These are phyloP conservation scores for Citrus trifoliata DNA, from an alignment of 345 rosid genomes.

Conservation along the genomic window DNA sequence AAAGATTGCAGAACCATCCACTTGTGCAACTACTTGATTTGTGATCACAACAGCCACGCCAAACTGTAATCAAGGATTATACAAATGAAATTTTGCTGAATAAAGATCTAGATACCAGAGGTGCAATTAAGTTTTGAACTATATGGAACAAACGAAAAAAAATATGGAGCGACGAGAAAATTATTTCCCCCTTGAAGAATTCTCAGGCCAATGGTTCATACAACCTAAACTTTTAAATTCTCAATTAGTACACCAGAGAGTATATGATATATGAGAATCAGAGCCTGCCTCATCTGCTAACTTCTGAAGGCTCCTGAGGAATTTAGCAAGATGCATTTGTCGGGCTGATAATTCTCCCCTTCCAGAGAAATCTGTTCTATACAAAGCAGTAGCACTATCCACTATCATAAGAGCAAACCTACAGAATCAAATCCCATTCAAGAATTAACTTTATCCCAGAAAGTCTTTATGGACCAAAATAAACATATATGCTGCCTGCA, in stretches of 20 bases:
- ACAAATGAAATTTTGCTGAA: background rate
- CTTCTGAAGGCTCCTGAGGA: constrained; percentile 92
- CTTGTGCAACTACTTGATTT: constrained; percentile 98
- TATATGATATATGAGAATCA: background rate
- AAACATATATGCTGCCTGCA: background rate
- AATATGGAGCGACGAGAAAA: background rate
- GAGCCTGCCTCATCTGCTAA: constrained; percentile 84
- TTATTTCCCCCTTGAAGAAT: background rate
- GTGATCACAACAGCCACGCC: constrained; percentile 95
- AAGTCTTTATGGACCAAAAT: background rate
- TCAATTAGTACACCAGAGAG: background rate
- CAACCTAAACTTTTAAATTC: background rate
- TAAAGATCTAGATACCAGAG: background rate
- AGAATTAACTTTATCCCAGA: background rate
- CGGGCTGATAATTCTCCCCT: constrained; percentile 96
- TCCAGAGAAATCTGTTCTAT: constrained; percentile 92
- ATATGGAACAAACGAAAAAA: background rate
- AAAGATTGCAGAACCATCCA: constrained; percentile 92
- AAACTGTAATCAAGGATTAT: constrained; percentile 45
- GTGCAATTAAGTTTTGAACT: background rate
- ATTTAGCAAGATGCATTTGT: constrained; percentile 99
- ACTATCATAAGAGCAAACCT: constrained; percentile 97
- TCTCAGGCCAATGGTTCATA: background rate
- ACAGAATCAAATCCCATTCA: constrained; percentile 16
- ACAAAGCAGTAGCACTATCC: constrained; percentile 92